phyloP scores from a whole-genome alignment of 139 green algal species.

The Volvox africanus region DNA sequence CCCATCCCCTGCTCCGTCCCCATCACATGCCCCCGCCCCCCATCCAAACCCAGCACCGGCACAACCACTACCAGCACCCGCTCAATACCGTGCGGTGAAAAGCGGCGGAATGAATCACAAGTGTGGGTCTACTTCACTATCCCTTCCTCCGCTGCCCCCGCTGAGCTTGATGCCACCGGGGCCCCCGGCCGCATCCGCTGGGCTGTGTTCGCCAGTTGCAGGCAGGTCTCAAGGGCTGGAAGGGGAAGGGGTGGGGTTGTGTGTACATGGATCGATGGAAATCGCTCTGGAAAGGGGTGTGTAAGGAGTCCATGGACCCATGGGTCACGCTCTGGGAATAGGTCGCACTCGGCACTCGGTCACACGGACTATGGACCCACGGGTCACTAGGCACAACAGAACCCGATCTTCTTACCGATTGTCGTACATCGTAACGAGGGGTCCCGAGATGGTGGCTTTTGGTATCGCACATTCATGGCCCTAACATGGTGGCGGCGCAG shows the following conservation, averaged over 20 bases:
- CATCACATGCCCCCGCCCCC: too few relatives aligned
- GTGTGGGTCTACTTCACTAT: neutral
- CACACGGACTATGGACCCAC: neutral
- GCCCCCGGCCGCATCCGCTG: neutral
- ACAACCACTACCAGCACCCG: too few relatives aligned
- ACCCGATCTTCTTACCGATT: too few relatives aligned
- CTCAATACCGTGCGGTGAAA: too few relatives aligned
- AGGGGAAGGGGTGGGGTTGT: neutral
- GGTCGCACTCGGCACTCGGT: neutral
- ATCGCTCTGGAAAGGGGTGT: neutral
- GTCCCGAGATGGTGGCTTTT: neutral
- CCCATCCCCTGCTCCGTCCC: too few relatives aligned
- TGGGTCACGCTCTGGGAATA: neutral
- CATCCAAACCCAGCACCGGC: too few relatives aligned
- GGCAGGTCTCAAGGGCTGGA: slow-evolving; percentile 6
- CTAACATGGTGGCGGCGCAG: too few relatives aligned
- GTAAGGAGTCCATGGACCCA: neutral
- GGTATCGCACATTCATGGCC: neutral
- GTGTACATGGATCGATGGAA: neutral
- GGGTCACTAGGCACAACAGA: neutral
- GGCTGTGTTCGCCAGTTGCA: slow-evolving; percentile 12
- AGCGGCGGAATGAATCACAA: too few relatives aligned
- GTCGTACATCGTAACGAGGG: neutral
- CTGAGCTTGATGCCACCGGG: neutral
- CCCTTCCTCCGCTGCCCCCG: neutral